Conservation (phyloP, 768 basidiomycete genomes). For the Pulveroboletus frians region DNA sequence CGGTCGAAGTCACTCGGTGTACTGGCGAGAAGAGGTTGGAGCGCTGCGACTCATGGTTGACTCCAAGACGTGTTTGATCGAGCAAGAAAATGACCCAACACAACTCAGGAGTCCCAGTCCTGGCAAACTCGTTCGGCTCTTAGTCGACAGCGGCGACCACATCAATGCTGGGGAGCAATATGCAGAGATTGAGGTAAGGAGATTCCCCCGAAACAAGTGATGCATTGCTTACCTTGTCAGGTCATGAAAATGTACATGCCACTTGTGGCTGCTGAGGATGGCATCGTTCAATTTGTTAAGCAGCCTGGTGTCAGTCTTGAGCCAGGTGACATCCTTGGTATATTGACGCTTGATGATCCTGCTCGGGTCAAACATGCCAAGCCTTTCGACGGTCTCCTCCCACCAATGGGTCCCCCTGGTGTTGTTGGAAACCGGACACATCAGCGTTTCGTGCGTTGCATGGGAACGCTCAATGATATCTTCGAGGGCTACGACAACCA, state of each 20-base stretch:
- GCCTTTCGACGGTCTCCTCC: constrained; percentile 93
- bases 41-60: constrained; percentile 90
- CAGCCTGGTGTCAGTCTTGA: constrained; percentile 96
- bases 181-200: constrained; percentile 89
- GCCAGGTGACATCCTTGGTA: constrained; percentile 96
- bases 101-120: constrained; percentile 94
- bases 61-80: constrained; percentile 95
- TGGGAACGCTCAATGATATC: constrained; percentile 80
- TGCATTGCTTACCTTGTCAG: constrained; percentile 31
- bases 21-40: constrained; percentile 98
- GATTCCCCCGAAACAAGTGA: not conserved
- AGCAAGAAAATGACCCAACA: constrained; percentile 99
- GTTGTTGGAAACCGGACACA: constrained; percentile 87
- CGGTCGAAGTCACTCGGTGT: constrained; percentile 93
- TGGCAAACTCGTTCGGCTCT: constrained; percentile 90
- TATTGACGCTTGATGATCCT: constrained; percentile 93
- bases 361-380: constrained; percentile 96
- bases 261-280: constrained; percentile 89
- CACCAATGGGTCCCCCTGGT: constrained; percentile 78
- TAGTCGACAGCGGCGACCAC: constrained; percentile 96
- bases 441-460: constrained; percentile 73
- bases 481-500: constrained; percentile 97
- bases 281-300: constrained; percentile 92
- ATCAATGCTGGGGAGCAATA: constrained; percentile 95
- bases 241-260: constrained; percentile 99